These are phyloP conservation scores for Pythium diclinum DNA, from an alignment of 352 stramenopile species.

Conservation along the genomic window DNA sequence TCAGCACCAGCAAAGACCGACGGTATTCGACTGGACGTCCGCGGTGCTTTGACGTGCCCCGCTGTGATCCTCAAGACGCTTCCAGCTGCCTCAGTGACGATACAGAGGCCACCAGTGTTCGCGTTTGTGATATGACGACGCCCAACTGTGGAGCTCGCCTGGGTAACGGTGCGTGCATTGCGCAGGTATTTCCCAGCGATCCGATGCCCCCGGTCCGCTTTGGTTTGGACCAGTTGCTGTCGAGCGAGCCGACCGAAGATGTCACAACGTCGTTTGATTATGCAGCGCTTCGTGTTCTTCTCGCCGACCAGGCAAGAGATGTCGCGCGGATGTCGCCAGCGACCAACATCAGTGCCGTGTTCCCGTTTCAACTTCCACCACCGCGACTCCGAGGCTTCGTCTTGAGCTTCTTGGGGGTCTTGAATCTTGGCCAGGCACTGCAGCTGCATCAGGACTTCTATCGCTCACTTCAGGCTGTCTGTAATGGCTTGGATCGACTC, in stretches of 20 bases:
- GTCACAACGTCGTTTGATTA: conserved; percentile 28
- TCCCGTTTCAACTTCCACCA: conserved; percentile 35
- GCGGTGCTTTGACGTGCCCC: conserved; percentile 54
- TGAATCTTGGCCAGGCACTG: conserved; percentile 53
- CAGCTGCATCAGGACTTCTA: conserved; percentile 37
- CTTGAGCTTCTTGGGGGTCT: conserved; percentile 57
- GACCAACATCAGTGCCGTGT: conserved; percentile 18
- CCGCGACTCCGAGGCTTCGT: conserved; percentile 54
- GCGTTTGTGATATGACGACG: conserved; percentile 48
- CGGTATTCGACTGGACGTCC: conserved; percentile 62
- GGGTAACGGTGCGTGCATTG: conserved; percentile 55
- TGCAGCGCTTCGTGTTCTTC: conserved; percentile 17
- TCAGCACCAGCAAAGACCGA: conserved; percentile 50
- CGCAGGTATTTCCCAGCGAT: conserved; percentile 8
- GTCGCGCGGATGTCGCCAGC: conserved; percentile 11
- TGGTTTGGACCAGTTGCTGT: conserved; percentile 27
- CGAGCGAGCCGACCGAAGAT: not conserved
- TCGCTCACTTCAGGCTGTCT: conserved; percentile 45
- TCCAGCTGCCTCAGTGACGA: conserved; percentile 32
- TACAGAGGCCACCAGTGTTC: conserved; percentile 18
- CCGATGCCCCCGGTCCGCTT: conserved; percentile 35
- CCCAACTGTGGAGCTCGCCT: conserved; percentile 36
- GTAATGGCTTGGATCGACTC: conserved; percentile 48
- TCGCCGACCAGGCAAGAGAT: conserved; percentile 33
- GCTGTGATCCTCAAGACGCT: conserved; percentile 38